These are phyloP conservation scores for Bullera alba DNA, from an alignment of 768 basidiomycete genomes.

Conservation along the genomic window DNA sequence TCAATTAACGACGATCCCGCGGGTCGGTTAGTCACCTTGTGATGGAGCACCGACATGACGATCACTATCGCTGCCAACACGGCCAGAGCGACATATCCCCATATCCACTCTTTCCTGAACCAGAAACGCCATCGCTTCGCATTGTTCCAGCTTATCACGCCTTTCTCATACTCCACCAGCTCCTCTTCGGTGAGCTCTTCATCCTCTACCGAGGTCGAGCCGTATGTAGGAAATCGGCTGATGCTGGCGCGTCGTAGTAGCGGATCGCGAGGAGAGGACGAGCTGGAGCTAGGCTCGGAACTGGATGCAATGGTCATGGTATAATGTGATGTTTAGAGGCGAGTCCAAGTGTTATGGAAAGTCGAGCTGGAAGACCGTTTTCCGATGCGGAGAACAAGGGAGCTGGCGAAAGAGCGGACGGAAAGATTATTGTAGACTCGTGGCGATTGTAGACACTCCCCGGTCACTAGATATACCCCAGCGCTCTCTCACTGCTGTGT, in stretches of 20 bases:
- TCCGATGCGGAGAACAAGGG: no score
- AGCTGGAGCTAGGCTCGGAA: no score
- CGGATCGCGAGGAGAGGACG: neutral
- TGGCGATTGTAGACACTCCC: no score
- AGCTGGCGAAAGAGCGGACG: no score
- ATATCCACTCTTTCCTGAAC: slow-evolving; percentile 29
- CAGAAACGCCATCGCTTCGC: slow-evolving; percentile 22
- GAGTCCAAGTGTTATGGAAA: neutral
- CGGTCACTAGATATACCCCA: no score
- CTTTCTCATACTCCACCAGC: slow-evolving; percentile 26
- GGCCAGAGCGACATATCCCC: slow-evolving; percentile 47
- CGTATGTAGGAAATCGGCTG: neutral
- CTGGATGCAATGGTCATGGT: no score
- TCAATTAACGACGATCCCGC: no score
- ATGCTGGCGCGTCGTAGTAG: neutral
- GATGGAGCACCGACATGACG: slow-evolving; percentile 60
- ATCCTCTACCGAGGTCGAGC: slow-evolving; percentile 2
- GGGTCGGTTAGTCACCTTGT: slow-evolving; percentile 50
- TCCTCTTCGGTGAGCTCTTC: slow-evolving; percentile 37
- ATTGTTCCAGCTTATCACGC: slow-evolving; percentile 22
- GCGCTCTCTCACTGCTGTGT: no score
- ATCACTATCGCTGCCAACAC: slow-evolving; percentile 52
- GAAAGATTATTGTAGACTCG: no score
- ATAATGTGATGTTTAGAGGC: no score
- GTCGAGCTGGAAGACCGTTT: no score